Evolutionary conservation across 441 rosid genomes (phyloP), one percentile per base, ranked within the genome.

Genomic region (Hura crepitans): DNA sequence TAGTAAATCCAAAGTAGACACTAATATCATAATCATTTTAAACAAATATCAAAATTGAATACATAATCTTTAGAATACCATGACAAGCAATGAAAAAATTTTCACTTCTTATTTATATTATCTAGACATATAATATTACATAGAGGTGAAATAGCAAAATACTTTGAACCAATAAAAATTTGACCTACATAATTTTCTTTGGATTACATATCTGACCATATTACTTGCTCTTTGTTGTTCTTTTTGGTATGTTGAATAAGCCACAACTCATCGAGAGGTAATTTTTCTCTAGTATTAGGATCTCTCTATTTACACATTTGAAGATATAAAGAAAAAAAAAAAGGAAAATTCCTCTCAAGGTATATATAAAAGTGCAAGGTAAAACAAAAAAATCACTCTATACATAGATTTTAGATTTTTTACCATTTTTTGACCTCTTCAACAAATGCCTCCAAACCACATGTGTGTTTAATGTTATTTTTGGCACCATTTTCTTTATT

Each of bases 301-400:
- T 53, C 30, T 1, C 27, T 53, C 13, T 53, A 4, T 53, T 9
- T 6, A 53, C 1, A 53, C 22, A 5, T 1, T 53, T 20, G 4
- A 6, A n/a, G n/a, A 49, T 15, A 49, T 2, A 49, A 15, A 2
- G 17, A 49, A 49, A 0, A 15, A 49, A 2, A 2, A 17, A 17
- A 5, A 0, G 22, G 9, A 53, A 5, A 20, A 53, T 9, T 0
- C 1, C 9, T 53, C 1, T 1, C 3, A 22, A 53, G 2, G 9
- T 4, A 0, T 3, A 0, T 6, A 20, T 5, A 1, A 5, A 4
- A 2, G 9, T 5, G 7, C 8, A 1, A 5, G 14, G 2, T 6
- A 20, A 22, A 0, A 9, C 6, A 53, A n/a, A n/a, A n/a, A n/a
- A n/a, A n/a, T n/a, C n/a, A n/a, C n/a, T n/a, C 22, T 22, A 6